Conservation (phyloP, 495 filamentous ascomycete genomes). For the Cudoniella acicularis region DNA sequence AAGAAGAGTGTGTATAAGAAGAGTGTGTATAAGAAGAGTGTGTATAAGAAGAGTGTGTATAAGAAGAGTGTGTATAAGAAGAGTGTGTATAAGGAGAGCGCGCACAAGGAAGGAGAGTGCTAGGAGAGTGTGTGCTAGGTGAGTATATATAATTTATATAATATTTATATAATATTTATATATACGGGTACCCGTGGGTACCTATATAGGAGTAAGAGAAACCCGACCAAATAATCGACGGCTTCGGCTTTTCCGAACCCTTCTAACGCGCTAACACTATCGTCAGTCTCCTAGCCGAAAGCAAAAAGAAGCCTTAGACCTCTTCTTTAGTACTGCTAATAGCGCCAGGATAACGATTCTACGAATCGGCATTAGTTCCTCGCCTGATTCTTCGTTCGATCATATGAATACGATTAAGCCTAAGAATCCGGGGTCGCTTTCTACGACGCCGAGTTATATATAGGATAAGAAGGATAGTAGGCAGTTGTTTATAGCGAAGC, state of each 20-base stretch:
- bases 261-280: conserved; percentile 52
- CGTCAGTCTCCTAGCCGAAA: conserved; percentile 43
- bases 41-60: too few species aligned
- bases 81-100: too few species aligned
- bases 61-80: too few species aligned
- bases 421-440: conserved; percentile 38
- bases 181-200: too few species aligned
- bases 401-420: conserved; percentile 47
- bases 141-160: too few species aligned
- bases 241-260: conserved; percentile 49
- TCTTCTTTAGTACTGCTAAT: conserved; percentile 46
- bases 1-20: too few species aligned
- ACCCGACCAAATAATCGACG: conserved; percentile 46
- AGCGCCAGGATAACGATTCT: conserved; percentile 54
- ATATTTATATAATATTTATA: too few species aligned
- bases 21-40: too few species aligned
- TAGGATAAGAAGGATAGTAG: conserved; percentile 51
- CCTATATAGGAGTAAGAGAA: too few species aligned
- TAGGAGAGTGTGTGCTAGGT: too few species aligned
- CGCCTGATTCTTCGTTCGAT: conserved; percentile 38
- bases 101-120: too few species aligned
- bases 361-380: conserved; percentile 53
- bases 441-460: conserved; percentile 37
- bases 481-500: conserved; percentile 49
- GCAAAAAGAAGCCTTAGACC: conserved; percentile 42